These are phyloP conservation scores for Achlya hypogyna DNA, from an alignment of 352 stramenopile genomes.

Conservation along the genomic window DNA sequence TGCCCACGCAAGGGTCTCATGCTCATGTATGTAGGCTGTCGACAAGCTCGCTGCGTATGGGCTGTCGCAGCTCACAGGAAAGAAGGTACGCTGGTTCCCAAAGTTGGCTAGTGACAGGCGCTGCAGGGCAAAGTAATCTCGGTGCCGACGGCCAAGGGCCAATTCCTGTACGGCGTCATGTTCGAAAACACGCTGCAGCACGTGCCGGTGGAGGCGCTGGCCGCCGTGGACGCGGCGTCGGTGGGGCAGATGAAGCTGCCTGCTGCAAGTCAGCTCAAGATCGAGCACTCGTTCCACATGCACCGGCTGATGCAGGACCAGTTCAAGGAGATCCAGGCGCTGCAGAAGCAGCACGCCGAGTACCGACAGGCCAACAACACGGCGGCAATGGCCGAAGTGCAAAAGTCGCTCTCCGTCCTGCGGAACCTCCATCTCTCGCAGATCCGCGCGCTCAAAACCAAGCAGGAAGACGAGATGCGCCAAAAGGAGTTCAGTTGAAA, in stretches of 20 bases:
- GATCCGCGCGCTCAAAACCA: conserved; percentile 80
- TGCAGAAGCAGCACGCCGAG: conserved; percentile 79
- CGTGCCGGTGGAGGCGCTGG: conserved; percentile 14
- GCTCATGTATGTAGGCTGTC: background rate
- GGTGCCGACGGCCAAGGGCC: conserved; percentile 9
- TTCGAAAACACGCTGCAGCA: conserved; percentile 19
- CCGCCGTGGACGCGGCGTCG: background rate
- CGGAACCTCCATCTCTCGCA: conserved; percentile 77
- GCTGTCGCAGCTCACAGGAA: conserved; percentile 1
- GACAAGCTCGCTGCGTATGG: conserved; percentile 19
- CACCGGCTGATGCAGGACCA: conserved; percentile 83
- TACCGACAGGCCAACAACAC: conserved; percentile 66
- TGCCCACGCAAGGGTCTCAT: background rate
- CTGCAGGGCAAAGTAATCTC: conserved; percentile 15
- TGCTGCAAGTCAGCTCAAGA: conserved; percentile 36
- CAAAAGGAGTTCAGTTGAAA: conserved; percentile 16
- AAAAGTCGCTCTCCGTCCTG: conserved; percentile 77
- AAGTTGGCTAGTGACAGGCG: background rate
- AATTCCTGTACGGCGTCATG: conserved; percentile 19
- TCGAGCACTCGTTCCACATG: conserved; percentile 80
- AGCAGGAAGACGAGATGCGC: conserved; percentile 34
- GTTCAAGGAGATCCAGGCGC: conserved; percentile 77
- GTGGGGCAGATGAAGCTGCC: conserved; percentile 11
- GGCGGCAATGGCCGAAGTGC: conserved; percentile 60
- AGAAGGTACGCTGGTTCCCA: conserved; percentile 10